Base-by-base conservation (phyloP, 2,329 filamentous ascomycete genomes). In the Bipolaris sorokiniana region DNA sequence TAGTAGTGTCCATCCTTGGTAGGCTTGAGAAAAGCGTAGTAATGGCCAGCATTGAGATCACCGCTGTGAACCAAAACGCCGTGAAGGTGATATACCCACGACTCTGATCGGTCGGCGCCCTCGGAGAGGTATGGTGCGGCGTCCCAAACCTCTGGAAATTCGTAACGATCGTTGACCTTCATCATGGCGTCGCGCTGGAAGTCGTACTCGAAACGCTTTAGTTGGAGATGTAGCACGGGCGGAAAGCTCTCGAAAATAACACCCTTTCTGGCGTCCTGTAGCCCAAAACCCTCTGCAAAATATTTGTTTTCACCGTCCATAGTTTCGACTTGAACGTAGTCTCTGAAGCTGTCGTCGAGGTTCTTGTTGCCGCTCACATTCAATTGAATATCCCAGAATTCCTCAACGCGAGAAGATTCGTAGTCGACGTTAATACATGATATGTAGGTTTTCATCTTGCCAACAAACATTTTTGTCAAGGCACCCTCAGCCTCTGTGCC, bases 301-400 rank as follows among this genome's bases (percentile, higher is more conserved):
- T 99, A 99, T 76, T 98, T 96, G 81, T 99, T 99, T 75, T 99
- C 96, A 38, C 95, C 95, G 65, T 98, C 93, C 77, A 99, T 89
- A 33, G 93, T 96, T 78, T 99, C 95, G 34, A 97, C 94, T 71
- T 96, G 89, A 66, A 99, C 89, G 74, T 99, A 99, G 77, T 98
- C 93, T 73, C 88, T 88, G 81, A 99, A 98, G 73, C 94, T 98
- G 69, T 96, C 92, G 62, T 96, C 89, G 31, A 99, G 81, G 60
- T 90, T 94, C 79, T 91, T 92, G 82, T 97, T 97, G 31, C 92
- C 93, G 62, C 90, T 90, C 48, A 99, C 96, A 66, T 98, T 99
- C 66, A 99, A 86, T 75, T 99, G 95, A 58, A 99, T 91, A 74
- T 99, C 95, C 95, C 95, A 99, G 76, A 97, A 99, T 68, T 99